Evolutionary conservation across 179 eudicot genomes (phyloP).

Genomic region (Gypsophila paniculata): DNA sequence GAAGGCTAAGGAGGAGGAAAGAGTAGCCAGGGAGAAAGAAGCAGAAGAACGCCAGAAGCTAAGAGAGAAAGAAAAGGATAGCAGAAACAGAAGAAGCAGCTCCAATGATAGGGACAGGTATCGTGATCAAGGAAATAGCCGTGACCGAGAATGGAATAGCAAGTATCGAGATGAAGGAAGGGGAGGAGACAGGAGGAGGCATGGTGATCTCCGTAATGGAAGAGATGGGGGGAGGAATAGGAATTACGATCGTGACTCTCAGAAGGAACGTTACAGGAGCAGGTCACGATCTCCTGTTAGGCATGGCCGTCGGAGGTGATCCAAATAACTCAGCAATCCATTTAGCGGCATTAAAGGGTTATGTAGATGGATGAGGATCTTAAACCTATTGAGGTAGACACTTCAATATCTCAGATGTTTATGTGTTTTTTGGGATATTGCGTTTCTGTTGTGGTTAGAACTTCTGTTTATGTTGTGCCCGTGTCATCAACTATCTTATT

Average conservation of each 20-base stretch:
- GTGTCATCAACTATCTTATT: conserved; percentile 41
- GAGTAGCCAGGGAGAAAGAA: conserved; percentile 73
- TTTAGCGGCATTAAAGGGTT: conserved; percentile 32
- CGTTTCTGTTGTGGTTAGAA: conserved; percentile 31
- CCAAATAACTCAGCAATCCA: conserved; percentile 26
- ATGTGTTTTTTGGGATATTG: conserved; percentile 27
- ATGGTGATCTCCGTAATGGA: conserved; percentile 55
- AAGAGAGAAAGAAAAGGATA: conserved; percentile 61
- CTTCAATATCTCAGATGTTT: conserved; percentile 35
- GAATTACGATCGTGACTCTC: conserved; percentile 39
- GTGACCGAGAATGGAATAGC: conserved; percentile 60
- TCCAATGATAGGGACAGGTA: conserved; percentile 68
- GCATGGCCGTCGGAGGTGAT: conserved; percentile 52
- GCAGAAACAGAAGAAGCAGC: conserved; percentile 62
- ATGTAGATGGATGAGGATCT: conserved; percentile 35
- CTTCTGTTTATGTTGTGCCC: conserved; percentile 35
- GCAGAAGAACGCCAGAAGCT: conserved; percentile 66
- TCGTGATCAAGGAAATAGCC: conserved; percentile 40
- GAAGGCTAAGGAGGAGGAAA: conserved; percentile 85
- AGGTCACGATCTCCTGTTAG: conserved; percentile 69
- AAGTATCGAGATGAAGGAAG: conserved; percentile 59
- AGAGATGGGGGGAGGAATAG: conserved; percentile 77
- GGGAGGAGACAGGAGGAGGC: conserved; percentile 45
- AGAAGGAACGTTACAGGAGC: conserved; percentile 48
- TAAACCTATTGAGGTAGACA: conserved; percentile 65